Evolutionary conservation across 495 filamentous ascomycete genomes (phyloP).

Genomic region (Daldinia concentrica): DNA sequence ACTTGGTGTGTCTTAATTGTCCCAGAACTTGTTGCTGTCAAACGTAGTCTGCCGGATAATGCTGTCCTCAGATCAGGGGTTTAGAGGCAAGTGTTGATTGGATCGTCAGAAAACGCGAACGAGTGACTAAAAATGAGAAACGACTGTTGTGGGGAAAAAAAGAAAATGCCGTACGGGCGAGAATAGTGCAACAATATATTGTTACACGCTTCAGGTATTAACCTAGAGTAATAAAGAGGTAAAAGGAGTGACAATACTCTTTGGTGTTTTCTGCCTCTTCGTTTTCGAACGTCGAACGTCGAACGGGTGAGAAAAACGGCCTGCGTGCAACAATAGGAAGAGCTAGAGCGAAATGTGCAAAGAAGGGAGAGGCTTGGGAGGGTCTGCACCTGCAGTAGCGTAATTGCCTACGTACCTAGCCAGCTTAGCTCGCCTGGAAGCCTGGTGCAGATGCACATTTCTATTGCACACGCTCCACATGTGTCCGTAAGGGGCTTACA

Average conservation of each 20-base stretch:
- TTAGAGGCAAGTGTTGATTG: slow-evolving; percentile 36
- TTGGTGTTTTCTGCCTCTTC: slow-evolving; percentile 36
- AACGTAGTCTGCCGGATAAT: slow-evolving; percentile 44
- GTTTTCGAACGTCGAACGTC: slow-evolving; percentile 6
- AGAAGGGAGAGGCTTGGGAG: slow-evolving; percentile 26
- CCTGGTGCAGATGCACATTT: background rate
- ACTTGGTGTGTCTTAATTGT: slow-evolving; percentile 35
- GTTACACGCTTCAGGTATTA: slow-evolving; percentile 14
- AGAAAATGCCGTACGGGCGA: slow-evolving; percentile 27
- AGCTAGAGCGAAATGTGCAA: slow-evolving; percentile 16
- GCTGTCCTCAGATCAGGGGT: slow-evolving; percentile 48
- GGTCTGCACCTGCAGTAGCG: slow-evolving; percentile 42
- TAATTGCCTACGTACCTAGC: background rate
- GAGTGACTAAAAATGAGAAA: slow-evolving; percentile 41
- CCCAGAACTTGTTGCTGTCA: slow-evolving; percentile 38
- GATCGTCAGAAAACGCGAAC: slow-evolving; percentile 32
- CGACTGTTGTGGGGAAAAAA: slow-evolving; percentile 10
- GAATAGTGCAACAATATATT: slow-evolving; percentile 26
- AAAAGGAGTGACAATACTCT: slow-evolving; percentile 41
- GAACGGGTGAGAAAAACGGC: slow-evolving; percentile 27
- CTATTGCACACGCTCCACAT: slow-evolving; percentile 2
- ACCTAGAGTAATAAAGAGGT: slow-evolving; percentile 4
- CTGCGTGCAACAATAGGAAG: slow-evolving; percentile 25
- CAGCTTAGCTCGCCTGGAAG: background rate
- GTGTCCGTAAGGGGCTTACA: slow-evolving; percentile 37